phyloP scores from a whole-genome alignment of 345 rosid genomes.

The Isatis tinctoria region DNA sequence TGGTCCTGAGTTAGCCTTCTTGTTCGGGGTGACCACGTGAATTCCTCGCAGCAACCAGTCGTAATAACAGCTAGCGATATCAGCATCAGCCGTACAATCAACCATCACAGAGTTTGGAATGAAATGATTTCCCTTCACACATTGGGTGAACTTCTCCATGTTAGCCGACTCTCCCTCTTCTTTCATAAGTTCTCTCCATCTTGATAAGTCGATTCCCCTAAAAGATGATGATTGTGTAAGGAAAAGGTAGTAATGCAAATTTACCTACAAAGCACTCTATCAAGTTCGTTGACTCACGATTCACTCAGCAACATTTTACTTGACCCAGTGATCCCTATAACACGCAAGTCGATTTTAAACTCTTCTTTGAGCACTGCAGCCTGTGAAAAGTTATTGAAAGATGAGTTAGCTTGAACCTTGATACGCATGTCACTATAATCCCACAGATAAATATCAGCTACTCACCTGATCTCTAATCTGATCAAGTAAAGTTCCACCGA shows the following conservation, averaged over 20 bases:
- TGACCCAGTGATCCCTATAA: slow-evolving; percentile 84
- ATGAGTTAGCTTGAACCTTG: background rate
- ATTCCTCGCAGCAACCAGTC: slow-evolving; percentile 80
- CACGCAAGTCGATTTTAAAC: slow-evolving; percentile 91
- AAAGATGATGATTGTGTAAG: slow-evolving; percentile 10
- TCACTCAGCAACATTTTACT: slow-evolving; percentile 79
- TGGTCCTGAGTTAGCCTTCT: slow-evolving; percentile 93
- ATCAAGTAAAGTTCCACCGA: slow-evolving; percentile 84
- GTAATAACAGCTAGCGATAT: slow-evolving; percentile 64
- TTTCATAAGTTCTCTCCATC: slow-evolving; percentile 68
- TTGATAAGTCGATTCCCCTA: slow-evolving; percentile 76
- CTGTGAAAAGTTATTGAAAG: slow-evolving; percentile 40
- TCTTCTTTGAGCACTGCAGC: slow-evolving; percentile 89
- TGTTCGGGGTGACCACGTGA: slow-evolving; percentile 91
- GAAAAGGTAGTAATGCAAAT: background rate
- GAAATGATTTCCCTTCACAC: slow-evolving; percentile 79
- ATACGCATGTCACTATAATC: background rate
- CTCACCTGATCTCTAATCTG: slow-evolving; percentile 89
- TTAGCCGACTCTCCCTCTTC: slow-evolving; percentile 67
- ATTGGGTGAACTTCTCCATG: slow-evolving; percentile 67
- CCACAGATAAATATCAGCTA: background rate
- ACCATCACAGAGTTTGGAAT: slow-evolving; percentile 88
- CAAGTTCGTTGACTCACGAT: slow-evolving; percentile 44
- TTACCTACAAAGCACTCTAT: background rate
- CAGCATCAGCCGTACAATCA: slow-evolving; percentile 91